Evolutionary conservation across 176 grass and related monocot genomes (phyloP).

Genomic region (Oryza longistaminata): DNA sequence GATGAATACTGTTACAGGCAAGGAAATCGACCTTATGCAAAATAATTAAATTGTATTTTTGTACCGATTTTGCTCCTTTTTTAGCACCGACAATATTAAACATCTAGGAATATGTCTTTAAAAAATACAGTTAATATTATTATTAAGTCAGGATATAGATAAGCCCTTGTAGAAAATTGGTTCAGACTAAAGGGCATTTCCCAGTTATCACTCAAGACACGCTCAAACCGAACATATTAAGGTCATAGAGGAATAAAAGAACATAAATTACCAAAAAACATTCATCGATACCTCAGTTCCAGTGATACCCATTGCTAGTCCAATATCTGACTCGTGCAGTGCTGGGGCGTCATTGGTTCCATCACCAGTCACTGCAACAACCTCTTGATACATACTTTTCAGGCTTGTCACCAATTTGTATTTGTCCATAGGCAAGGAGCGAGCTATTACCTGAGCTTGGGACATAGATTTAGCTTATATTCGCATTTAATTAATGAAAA

Average conservation of each 20-base stretch:
- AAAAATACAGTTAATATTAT: not conserved
- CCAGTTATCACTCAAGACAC: not conserved
- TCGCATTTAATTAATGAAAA: not conserved
- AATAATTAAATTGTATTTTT: not conserved
- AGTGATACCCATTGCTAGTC: constrained; percentile 88
- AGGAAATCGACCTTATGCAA: not conserved
- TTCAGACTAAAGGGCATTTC: not conserved
- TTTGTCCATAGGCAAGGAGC: constrained; percentile 89
- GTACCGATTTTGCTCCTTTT: not conserved
- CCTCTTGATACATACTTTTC: constrained; percentile 70
- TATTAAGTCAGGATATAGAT: not conserved
- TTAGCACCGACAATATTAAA: not conserved
- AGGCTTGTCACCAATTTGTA: constrained; percentile 79
- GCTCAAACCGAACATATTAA: constrained; percentile 17
- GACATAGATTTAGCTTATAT: not conserved
- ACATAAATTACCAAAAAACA: not conserved
- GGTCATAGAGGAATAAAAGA: constrained; percentile 1
- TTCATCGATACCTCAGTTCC: constrained; percentile 77
- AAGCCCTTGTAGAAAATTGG: not conserved
- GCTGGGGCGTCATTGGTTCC: constrained; percentile 96
- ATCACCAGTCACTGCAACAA: constrained; percentile 97
- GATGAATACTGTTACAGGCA: not conserved
- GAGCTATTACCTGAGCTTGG: constrained; percentile 70
- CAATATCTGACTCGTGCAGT: constrained; percentile 81
- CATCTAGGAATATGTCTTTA: not conserved